Conservation (phyloP, 495 filamentous ascomycete species). For the Podospora bellae-mahoneyi region DNA sequence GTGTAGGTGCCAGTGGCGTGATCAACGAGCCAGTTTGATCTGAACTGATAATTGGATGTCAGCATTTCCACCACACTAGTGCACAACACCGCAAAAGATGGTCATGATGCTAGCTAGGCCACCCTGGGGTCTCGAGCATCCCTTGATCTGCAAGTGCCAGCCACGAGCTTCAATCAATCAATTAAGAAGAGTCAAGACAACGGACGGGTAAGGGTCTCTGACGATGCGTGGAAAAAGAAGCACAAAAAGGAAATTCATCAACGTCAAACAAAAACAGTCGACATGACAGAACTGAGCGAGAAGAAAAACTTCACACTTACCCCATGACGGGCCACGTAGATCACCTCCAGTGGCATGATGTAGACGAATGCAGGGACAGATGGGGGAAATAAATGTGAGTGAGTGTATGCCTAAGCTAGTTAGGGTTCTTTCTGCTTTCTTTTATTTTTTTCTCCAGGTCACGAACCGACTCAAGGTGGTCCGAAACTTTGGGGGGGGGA, state of each 20-base stretch:
- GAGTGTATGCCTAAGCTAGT: no score
- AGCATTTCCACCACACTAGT: background rate
- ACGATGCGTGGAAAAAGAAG: background rate
- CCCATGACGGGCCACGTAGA: constrained; percentile 83
- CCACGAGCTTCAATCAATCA: background rate
- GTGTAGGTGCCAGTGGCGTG: constrained; percentile 70
- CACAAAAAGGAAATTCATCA: background rate
- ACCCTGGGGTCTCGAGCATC: background rate
- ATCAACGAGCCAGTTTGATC: constrained; percentile 83
- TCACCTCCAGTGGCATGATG: constrained; percentile 61
- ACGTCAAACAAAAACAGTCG: background rate
- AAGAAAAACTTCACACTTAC: constrained; percentile 53
- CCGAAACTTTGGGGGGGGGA: background rate
- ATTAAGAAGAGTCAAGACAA: background rate
- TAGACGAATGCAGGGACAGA: constrained; percentile 8
- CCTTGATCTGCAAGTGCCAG: background rate
- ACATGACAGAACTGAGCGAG: background rate
- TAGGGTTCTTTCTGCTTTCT: background rate
- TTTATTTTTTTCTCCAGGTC: background rate
- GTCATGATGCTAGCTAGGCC: background rate
- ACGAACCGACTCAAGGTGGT: background rate
- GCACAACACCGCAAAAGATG: background rate
- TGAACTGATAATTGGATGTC: constrained; percentile 58
- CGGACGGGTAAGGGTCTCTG: background rate
- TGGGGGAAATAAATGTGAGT: background rate